These are phyloP conservation scores for Phytopythium mirpurense DNA, from an alignment of 352 stramenopile species.

Conservation along the genomic window DNA sequence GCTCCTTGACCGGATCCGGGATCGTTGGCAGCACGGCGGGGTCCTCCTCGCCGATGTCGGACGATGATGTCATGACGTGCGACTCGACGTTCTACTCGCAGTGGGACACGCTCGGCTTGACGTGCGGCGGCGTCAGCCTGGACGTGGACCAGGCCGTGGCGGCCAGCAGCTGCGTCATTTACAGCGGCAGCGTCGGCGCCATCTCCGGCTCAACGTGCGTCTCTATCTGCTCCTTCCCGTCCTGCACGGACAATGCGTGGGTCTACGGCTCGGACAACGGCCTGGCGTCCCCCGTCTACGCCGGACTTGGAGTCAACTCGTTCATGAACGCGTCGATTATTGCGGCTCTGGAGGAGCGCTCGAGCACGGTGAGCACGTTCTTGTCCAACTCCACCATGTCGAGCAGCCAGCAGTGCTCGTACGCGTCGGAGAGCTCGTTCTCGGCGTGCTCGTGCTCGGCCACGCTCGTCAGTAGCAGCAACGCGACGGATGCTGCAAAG, in stretches of 20 bases:
- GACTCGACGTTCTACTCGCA: conserved; percentile 77
- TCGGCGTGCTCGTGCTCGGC: conserved; percentile 62
- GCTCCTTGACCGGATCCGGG: neutral
- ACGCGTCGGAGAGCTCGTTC: conserved; percentile 60
- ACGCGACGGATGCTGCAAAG: conserved; percentile 39
- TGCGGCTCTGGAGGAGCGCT: conserved; percentile 27
- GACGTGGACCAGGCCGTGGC: conserved; percentile 47
- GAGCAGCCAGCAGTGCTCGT: conserved; percentile 55
- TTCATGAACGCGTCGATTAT: conserved; percentile 54
- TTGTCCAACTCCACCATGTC: conserved; percentile 58
- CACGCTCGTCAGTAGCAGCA: conserved; percentile 33
- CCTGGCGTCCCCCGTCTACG: conserved; percentile 63
- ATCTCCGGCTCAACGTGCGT: conserved; percentile 57
- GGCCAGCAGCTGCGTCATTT: conserved; percentile 63
- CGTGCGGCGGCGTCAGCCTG: conserved; percentile 37
- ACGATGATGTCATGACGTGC: conserved; percentile 40
- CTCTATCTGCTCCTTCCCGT: conserved; percentile 76
- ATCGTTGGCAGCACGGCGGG: conserved; percentile 4
- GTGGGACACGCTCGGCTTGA: conserved; percentile 67
- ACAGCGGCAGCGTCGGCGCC: conserved; percentile 52
- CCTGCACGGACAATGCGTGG: conserved; percentile 52
- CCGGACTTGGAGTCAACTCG: conserved; percentile 34
- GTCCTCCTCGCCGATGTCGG: conserved; percentile 12
- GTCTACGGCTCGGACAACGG: conserved; percentile 57
- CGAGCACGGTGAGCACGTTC: conserved; percentile 35